Base-by-base conservation (phyloP, 2,329 filamentous ascomycete species). In the Didymellaceae sp. region DNA sequence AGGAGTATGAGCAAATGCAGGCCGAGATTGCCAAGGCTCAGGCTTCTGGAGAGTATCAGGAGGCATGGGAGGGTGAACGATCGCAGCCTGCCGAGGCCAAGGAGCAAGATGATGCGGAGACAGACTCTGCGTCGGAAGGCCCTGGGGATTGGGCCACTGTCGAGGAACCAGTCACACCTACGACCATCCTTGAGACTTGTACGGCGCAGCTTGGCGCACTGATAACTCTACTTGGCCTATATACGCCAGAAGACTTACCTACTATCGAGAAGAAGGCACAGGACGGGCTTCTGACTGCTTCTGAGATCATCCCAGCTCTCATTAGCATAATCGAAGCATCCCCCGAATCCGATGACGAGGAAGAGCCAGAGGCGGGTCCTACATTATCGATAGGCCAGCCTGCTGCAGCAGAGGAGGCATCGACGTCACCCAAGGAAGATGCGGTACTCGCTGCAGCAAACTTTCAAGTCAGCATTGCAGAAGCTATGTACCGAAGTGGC, bases 101-200 rank as follows among this genome's bases (percentile, higher is more conserved):
- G 4, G 31, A 30, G 14, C 48, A 64, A 11, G 54, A 63, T 6
- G 49, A 63, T 10, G 53, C 58, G 33, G 67, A 74, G 14, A 60
- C 60, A 1, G 61, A 63, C 3, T 66, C 65, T 1, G 52, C 56
- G 5, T 43, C 58, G 11, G 67, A 67, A 52, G 66, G 68, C 33
- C 70, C 81, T 28, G 85, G 85, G 52, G 81, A 86, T 61, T 88
- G 85, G 81, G 86, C 85, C 14, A 82, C 79, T 3, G 79, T 90
- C n/a, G 78, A 87, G 45, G 85, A 87, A 56, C 84, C 86, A 0
- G 76, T 89, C 20, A 87, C 86, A 1, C 80, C 83, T 20, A 78
- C 80, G 38, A 84, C 84, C 1, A 79, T 91, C 6, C 75, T 90
- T 1, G 88, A 91, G 54, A 90, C 86, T 0, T 78, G 85, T 11